Base-by-base conservation (phyloP, 306 rosid genomes). In the Vigna unguiculata region DNA sequence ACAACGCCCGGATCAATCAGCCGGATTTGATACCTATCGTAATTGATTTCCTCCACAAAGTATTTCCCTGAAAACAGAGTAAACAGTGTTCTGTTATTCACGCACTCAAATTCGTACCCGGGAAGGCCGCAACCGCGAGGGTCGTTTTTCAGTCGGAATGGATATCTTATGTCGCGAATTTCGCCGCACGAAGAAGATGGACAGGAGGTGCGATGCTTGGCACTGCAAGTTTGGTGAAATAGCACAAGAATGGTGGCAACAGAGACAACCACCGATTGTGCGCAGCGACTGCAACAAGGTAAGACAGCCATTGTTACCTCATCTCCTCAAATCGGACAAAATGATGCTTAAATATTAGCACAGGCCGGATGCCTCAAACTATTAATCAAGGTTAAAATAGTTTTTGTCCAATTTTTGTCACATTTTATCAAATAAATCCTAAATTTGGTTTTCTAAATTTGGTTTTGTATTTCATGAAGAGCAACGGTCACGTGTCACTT, bases 21-120 rank as follows among this genome's bases (percentile, higher is more conserved):
- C 2, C 19, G 36, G 36, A 65, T 65, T 0, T 6, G 0, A 11
- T 19, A 20, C 0, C 0, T 13, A 0, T 5, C 0, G 54, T 49
- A 49, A n/a, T 49, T 4, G 21, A 49, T 49, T 0, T 49, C 60
- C 57, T 32, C 2, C 3, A 83, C 86, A 16, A 55, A 13, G 54
- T 61, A 87, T 34, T 13, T 76, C 8, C 45, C 62, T 0, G 20
- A 1, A 4, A 3, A 6, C 12, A 63, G 6, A 28, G 2, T 3
- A 0, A 72, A 3, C 4, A 68, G 9, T 0, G 89, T 62, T 1
- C 9, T 5, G 55, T 83, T 69, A 9, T 77, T 25, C 20, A 81
- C 83, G 12, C 88, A 87, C 0, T 61, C 38, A 5, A 71, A 12
- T 7, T 11, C 45, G 45, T 76, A 62, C 0, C 0, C 0, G 0